Percentiles rank a stretch among this genome's conserved stretches.
phyloP scores from a whole-genome alignment of 2,329 filamentous ascomycete species.

The Coniochaeta hoffmannii region DNA sequence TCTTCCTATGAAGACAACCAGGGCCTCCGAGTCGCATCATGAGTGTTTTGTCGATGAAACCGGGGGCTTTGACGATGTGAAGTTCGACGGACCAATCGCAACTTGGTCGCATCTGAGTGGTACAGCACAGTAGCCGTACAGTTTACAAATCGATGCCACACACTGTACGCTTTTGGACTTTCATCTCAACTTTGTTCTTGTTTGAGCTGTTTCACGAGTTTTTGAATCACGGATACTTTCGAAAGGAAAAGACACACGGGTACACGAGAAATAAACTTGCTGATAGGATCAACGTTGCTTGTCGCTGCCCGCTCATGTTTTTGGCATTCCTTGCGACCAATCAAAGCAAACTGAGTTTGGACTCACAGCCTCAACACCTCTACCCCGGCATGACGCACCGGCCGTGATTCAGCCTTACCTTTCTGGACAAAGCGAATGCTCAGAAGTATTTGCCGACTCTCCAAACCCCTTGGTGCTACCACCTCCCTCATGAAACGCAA shows the following conservation, averaged over 20 bases:
- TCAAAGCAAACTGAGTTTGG: neutral
- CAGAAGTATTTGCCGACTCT: neutral
- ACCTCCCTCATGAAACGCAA: slow-evolving; percentile 16
- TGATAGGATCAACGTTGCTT: too few relatives aligned
- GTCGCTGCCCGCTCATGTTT: too few relatives aligned
- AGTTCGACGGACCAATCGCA: neutral
- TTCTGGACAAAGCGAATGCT: neutral
- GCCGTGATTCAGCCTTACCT: neutral
- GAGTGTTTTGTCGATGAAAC: neutral
- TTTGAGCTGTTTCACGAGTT: neutral
- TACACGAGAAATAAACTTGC: too few relatives aligned
- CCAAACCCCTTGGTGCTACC: neutral
- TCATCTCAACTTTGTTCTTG: neutral
- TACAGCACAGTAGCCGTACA: neutral
- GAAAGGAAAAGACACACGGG: too few relatives aligned
- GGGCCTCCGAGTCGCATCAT: neutral
- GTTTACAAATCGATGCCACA: neutral
- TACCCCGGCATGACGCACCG: neutral
- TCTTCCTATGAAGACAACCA: neutral
- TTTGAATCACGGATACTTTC: neutral
- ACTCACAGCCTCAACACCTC: neutral
- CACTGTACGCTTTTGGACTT: neutral
- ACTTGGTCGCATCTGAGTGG: neutral
- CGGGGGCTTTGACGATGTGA: neutral
- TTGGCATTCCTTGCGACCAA: too few relatives aligned